A percentile compares a stretch with the other conserved stretches of the same genome.
Conservation (phyloP, 495 filamentous ascomycete genomes). For the Penicillium desertorum region DNA sequence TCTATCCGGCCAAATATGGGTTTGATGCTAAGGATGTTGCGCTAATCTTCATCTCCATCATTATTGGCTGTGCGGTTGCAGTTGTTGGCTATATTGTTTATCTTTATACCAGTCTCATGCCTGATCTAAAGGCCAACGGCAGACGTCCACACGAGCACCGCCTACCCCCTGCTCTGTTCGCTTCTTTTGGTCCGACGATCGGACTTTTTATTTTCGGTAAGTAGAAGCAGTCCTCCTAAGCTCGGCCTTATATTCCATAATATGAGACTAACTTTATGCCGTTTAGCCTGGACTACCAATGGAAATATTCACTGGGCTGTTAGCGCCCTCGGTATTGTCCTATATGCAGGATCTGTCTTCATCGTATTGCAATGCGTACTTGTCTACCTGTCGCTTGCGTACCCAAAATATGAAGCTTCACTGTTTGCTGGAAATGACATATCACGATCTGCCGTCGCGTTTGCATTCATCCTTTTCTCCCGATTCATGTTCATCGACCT, state of each 20-base stretch:
- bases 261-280: background rate
- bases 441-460: conserved; percentile 27
- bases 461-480: conserved; percentile 10
- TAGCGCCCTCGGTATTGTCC: conserved; percentile 49
- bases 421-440: conserved; percentile 55
- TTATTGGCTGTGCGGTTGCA: background rate
- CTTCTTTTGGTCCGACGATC: background rate
- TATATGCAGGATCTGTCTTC: conserved; percentile 44
- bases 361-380: conserved; percentile 56
- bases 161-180: conserved; percentile 3
- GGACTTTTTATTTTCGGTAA: conserved; percentile 10
- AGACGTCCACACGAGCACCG: background rate
- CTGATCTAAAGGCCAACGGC: background rate
- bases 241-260: too few relatives aligned
- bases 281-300: conserved; percentile 7
- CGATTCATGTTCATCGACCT: conserved; percentile 3
- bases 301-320: conserved; percentile 51
- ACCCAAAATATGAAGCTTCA: conserved; percentile 56
- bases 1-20: conserved; percentile 32
- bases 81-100: background rate
- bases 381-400: conserved; percentile 52
- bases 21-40: conserved; percentile 27
- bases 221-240: background rate
- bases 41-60: conserved; percentile 13
- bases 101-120: background rate